phyloP scores from a whole-genome alignment of 331 rosid genomes.

The Cucumis variabilis region DNA sequence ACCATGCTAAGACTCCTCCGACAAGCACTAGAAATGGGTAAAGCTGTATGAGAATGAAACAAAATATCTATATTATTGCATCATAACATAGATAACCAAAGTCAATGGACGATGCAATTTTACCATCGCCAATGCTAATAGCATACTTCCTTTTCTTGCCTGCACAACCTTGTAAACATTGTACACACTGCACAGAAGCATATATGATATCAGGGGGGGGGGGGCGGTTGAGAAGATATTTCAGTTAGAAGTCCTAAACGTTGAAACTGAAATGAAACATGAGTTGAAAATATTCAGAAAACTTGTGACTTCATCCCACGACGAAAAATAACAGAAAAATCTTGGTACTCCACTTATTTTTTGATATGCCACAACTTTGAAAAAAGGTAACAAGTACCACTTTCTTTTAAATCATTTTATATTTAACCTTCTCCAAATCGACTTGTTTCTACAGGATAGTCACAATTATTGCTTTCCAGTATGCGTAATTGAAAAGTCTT shows the following conservation, averaged over 20 bases:
- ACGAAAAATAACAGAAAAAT: background rate
- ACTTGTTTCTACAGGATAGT: too few relatives aligned
- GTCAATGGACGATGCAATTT: background rate
- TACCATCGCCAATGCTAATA: slow-evolving; percentile 93
- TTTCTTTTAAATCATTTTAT: slow-evolving; percentile 11
- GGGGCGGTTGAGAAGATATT: too few relatives aligned
- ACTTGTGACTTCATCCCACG: background rate
- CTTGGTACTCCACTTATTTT: background rate
- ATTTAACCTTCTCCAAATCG: background rate
- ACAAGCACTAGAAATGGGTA: slow-evolving; percentile 82
- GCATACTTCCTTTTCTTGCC: slow-evolving; percentile 78
- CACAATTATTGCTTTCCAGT: too few relatives aligned
- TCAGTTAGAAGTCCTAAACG: too few relatives aligned
- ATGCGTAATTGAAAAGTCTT: too few relatives aligned
- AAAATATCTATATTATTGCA: background rate
- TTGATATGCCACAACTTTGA: background rate
- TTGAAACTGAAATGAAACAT: background rate
- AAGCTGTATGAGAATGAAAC: slow-evolving; percentile 56
- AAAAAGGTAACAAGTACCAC: background rate
- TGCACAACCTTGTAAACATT: slow-evolving; percentile 84
- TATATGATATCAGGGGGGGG: slow-evolving; percentile 39
- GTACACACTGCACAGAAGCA: slow-evolving; percentile 63
- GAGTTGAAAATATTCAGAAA: background rate
- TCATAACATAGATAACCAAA: slow-evolving; percentile 12
- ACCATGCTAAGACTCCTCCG: slow-evolving; percentile 90